Base-by-base conservation (phyloP, 176 grass and related monocot genomes). In the Rhynchospora breviuscula region DNA sequence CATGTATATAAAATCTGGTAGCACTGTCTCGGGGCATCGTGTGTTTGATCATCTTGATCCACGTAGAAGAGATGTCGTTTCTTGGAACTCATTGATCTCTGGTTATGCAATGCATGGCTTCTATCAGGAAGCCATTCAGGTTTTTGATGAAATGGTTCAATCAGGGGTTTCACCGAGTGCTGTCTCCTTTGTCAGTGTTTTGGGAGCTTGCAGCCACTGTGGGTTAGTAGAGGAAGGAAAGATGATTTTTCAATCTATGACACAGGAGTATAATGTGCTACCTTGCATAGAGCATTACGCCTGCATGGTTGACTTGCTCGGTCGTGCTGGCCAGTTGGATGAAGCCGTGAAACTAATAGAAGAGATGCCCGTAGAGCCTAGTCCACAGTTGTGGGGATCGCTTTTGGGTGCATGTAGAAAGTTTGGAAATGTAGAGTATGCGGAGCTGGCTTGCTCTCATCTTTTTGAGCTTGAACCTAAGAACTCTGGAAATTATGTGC, bases 401-500 rank as follows among this genome's bases (percentile, higher is more conserved):
- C 84, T 98, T 67, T 88, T 94, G 58, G 95, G 92, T 75, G 92
- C 92, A 47, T 98, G 92, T 78, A 84, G 95, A 58, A 94, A 94
- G 60, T 91, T 91, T 88, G 79, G 82, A 14, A 86, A 91, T 71
- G 89, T 93, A 46, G 90, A 98, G 79, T 91, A 91, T 35, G 90
- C 87, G 0, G 92, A 93, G 91, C 84, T 90, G 89, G 92, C 95
- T 29, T 98, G 90, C 57, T 87, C 85, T 56, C 89, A 53, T 87
- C 89, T 98, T 18, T 93, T 98, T 43, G 84, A 98, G 51, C 92
- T 94, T 26, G 95, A 98, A 78, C 95, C 95, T 10, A 78, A 48
- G 52, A 98, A 98, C 89, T 88, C 95, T 10, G 95, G 92, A 66
- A 98, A 98, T 68, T 98, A 98, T 86, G 87, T 95, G n/a, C 86